Percentiles rank a stretch among this genome's conserved stretches.
Evolutionary conservation across 108 stramenopile genomes (phyloP).

Genomic region (Cyclotella baltica): DNA sequence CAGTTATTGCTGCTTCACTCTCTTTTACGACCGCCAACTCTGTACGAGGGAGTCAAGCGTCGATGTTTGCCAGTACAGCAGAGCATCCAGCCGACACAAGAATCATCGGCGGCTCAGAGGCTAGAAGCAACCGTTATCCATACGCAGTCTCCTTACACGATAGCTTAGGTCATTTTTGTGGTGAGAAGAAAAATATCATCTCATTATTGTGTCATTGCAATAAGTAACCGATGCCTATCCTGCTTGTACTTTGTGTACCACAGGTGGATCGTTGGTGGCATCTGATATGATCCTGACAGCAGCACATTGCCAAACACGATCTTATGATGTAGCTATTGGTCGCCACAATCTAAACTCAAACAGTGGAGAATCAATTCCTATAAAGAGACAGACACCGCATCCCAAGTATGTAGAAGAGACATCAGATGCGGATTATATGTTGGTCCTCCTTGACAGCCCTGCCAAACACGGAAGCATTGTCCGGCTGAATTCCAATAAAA

Average conservation of each 20-base stretch:
- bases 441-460: slow-evolving; percentile 11
- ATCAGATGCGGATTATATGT: slow-evolving; percentile 20
- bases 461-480: slow-evolving; percentile 23
- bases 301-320: slow-evolving; percentile 52
- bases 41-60: not conserved
- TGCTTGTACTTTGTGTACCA: too few relatives aligned
- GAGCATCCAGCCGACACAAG: not conserved
- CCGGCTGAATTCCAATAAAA: slow-evolving; percentile 44
- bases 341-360: slow-evolving; percentile 22
- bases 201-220: not conserved
- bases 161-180: slow-evolving; percentile 38
- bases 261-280: slow-evolving; percentile 38
- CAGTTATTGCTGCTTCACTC: not conserved
- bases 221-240: too few relatives aligned
- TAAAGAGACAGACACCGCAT: slow-evolving; percentile 15
- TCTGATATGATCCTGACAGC: slow-evolving; percentile 44
- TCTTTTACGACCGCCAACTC: not conserved
- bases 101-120: slow-evolving; percentile 21
- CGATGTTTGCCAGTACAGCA: not conserved
- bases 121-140: slow-evolving; percentile 2
- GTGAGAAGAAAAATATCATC: not conserved
- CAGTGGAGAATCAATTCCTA: slow-evolving; percentile 24
- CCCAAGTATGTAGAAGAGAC: slow-evolving; percentile 15
- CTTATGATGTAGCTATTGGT: slow-evolving; percentile 30
- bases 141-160: slow-evolving; percentile 37